These are phyloP conservation scores for Kuraishia borneana DNA, from an alignment of 805 yeast species.

Conservation along the genomic window DNA sequence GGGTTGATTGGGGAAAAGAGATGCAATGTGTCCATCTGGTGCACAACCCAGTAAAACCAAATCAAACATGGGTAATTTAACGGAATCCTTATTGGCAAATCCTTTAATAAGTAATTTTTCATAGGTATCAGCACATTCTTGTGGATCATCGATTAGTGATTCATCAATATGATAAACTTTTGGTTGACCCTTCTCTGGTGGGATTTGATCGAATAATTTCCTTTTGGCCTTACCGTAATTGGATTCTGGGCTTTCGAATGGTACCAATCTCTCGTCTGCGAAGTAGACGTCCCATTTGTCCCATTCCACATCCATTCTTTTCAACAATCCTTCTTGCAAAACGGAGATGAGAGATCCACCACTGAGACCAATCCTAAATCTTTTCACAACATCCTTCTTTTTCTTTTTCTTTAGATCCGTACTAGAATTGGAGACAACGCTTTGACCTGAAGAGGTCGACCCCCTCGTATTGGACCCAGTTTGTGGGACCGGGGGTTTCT, in stretches of 20 bases:
- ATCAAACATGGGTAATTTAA: constrained; percentile 91
- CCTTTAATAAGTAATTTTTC: constrained; percentile 79
- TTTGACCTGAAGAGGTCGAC: neutral
- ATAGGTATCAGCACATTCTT: constrained; percentile 89
- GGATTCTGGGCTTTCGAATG: constrained; percentile 70
- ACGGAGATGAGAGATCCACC: constrained; percentile 92
- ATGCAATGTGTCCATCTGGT: constrained; percentile 96
- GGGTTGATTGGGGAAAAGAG: constrained; percentile 89
- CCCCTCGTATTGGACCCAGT: constrained; percentile 7
- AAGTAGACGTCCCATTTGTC: constrained; percentile 91
- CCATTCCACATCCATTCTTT: constrained; percentile 69
- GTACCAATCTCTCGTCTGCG: constrained; percentile 93
- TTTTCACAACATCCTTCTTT: constrained; percentile 45
- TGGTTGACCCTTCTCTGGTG: constrained; percentile 42
- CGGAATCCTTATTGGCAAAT: constrained; percentile 94
- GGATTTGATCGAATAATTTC: constrained; percentile 63
- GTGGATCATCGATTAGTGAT: constrained; percentile 61
- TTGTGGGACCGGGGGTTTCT: constrained; percentile 9
- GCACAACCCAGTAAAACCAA: constrained; percentile 90
- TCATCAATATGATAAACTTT: constrained; percentile 78
- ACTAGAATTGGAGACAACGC: neutral
- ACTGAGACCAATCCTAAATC: constrained; percentile 84
- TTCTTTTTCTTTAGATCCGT: constrained; percentile 17
- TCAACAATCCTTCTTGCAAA: constrained; percentile 73
- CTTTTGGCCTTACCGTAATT: constrained; percentile 87